Base-by-base conservation (phyloP, 2,329 filamentous ascomycete species). In the Aspergillus pseudoterreus region DNA sequence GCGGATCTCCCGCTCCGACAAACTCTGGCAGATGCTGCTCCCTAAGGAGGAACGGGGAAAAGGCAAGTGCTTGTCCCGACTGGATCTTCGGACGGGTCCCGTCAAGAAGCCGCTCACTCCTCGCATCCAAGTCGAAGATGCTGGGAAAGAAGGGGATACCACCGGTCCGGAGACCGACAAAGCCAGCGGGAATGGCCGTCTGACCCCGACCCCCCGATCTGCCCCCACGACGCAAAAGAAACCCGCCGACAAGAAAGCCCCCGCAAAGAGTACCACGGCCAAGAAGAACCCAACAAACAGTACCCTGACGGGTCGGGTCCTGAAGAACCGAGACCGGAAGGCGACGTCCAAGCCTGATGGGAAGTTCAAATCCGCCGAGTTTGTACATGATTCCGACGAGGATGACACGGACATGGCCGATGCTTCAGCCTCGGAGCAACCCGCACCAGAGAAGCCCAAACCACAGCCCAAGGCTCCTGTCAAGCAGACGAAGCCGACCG, bases 11-110 rank as follows among this genome's bases (percentile, higher is more conserved):
- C 80, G 80, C 56, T 75, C 79, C 35, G 83, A 86, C 61, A 79
- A 79, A 61, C 69, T 82, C 17, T 86, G 83, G 83, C 82, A 86
- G 68, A 74, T 74, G 57, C 71, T 86, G 52, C 73, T 86, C 50
- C 81, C 81, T 6, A 77, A 77, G 59, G 76, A 81, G 45, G 82
- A 86, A 60, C 77, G 83, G 56, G 80, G 80, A 42, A 83, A 85
- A 62, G 83, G 83, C 45, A 84, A 80, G 55, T 75, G 77, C 36
- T 69, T 86, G 30, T 86, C 83, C 39, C 78, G 78, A 50, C 75
- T 85, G 52, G 79, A 83, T 53, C 73, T 84, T 35, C 64, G 61
- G 45, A 69, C 62, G 42, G 71, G 71, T 3, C 71, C 75, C 6
- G 64, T 69, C 17, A 68, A 71, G 52, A 72, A 72, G 53, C 54